Evolutionary conservation across 2,329 filamentous ascomycete genomes (phyloP).

Genomic region (Aotearoamyces nothofagi): DNA sequence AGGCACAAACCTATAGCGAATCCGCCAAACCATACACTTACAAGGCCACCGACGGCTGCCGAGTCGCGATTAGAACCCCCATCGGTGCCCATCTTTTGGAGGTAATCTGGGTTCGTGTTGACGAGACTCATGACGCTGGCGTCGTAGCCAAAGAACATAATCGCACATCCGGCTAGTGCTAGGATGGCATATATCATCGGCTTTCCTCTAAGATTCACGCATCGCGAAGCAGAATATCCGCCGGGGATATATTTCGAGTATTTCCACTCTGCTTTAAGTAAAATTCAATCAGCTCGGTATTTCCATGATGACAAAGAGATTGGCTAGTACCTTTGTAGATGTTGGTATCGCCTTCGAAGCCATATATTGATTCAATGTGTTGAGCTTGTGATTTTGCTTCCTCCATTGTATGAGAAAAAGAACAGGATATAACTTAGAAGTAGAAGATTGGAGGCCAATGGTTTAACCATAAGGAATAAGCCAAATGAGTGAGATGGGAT

Average conservation of each 20-base stretch:
- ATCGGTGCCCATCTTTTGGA: conserved; percentile 9
- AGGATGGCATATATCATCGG: conserved; percentile 4
- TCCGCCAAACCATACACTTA: conserved; percentile 16
- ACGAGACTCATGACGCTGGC: conserved; percentile 15
- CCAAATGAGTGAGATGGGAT: too few relatives aligned
- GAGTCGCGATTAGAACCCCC: conserved; percentile 11
- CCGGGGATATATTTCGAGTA: conserved; percentile 3
- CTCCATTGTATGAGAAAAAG: too few relatives aligned
- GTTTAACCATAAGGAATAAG: too few relatives aligned
- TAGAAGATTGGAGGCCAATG: too few relatives aligned
- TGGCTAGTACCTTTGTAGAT: too few relatives aligned
- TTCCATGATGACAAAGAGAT: too few relatives aligned
- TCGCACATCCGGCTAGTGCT: conserved; percentile 2
- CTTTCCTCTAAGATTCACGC: conserved; percentile 2
- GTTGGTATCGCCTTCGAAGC: too few relatives aligned
- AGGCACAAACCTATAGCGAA: conserved; percentile 7
- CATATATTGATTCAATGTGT: too few relatives aligned
- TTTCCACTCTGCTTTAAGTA: conserved; percentile 1
- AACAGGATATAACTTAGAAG: too few relatives aligned
- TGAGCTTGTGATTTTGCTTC: too few relatives aligned
- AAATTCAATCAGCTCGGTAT: too few relatives aligned
- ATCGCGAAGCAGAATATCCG: conserved; percentile 2
- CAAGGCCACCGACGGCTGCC: conserved; percentile 13
- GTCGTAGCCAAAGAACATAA: conserved; percentile 11
- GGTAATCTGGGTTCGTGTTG: conserved; percentile 15